Conservation (phyloP, 179 eudicot species). For the Drosera spatulata region DNA sequence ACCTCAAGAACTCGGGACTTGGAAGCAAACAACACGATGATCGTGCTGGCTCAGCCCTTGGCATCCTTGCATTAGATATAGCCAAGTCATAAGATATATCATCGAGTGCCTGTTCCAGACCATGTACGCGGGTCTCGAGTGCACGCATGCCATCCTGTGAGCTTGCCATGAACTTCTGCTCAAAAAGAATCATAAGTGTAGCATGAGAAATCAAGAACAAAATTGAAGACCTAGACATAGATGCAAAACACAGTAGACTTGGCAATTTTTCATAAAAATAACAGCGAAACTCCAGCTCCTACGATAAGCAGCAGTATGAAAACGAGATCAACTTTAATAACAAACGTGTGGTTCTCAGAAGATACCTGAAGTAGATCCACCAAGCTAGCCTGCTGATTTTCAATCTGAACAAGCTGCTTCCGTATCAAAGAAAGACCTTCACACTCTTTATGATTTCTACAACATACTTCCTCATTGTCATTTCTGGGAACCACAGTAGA, state of each 20-base stretch:
- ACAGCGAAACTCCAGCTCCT: too few species aligned
- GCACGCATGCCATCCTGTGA: conserved; percentile 75
- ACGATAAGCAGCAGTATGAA: too few species aligned
- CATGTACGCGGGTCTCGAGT: conserved; percentile 84
- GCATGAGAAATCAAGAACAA: background rate
- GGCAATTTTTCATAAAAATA: too few species aligned
- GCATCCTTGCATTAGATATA: conserved; percentile 62
- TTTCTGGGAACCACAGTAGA: conserved; percentile 26
- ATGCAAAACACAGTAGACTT: too few species aligned
- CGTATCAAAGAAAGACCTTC: conserved; percentile 72
- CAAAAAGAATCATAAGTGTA: conserved; percentile 1
- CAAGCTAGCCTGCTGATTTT: conserved; percentile 65
- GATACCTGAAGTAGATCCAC: conserved; percentile 81
- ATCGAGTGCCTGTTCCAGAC: conserved; percentile 70
- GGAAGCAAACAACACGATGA: conserved; percentile 70
- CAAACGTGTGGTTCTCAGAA: background rate
- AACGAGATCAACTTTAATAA: background rate
- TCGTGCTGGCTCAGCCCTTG: conserved; percentile 36
- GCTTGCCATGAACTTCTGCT: conserved; percentile 76
- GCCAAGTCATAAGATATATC: conserved; percentile 86
- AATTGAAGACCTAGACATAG: too few species aligned
- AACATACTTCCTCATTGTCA: conserved; percentile 17
- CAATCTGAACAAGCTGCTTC: conserved; percentile 83
- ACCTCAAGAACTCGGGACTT: conserved; percentile 67
- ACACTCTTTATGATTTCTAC: conserved; percentile 43